A percentile compares a stretch with the other conserved stretches of the same genome.
Conservation (phyloP, 306 rosid genomes). For the Corylus avellana region DNA sequence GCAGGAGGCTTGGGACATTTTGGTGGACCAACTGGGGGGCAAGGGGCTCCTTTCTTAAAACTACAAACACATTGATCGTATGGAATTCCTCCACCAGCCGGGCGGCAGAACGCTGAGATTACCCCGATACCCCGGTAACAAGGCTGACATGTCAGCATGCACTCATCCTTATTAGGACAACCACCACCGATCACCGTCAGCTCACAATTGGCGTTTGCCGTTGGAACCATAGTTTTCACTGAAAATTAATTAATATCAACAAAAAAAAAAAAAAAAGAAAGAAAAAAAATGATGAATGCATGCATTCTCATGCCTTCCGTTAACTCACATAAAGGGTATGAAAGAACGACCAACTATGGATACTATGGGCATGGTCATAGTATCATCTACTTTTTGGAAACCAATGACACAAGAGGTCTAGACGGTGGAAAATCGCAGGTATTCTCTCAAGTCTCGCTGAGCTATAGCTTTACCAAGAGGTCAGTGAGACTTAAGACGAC, state of each 20-base stretch:
- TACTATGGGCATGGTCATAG: no score
- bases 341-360: no score
- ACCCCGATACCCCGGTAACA: conserved; percentile 16
- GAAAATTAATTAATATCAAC: not conserved
- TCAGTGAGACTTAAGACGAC: no score
- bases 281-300: no score
- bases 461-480: not conserved
- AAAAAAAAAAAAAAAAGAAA: no score
- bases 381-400: no score
- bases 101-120: not conserved
- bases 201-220: not conserved
- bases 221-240: not conserved
- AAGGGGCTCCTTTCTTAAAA: conserved; percentile 16
- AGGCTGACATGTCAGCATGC: conserved; percentile 11
- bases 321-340: no score
- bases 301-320: no score
- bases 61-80: not conserved
- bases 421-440: no score
- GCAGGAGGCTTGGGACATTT: conserved; percentile 13
- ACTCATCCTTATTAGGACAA: conserved; percentile 1
- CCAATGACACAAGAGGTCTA: no score
- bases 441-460: no score
- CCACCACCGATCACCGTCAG: conserved; percentile 1
- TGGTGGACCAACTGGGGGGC: conserved; percentile 17
- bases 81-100: conserved; percentile 3